Base-by-base conservation (phyloP, 2,329 filamentous ascomycete genomes). In the Chaetomiaceae sp. region DNA sequence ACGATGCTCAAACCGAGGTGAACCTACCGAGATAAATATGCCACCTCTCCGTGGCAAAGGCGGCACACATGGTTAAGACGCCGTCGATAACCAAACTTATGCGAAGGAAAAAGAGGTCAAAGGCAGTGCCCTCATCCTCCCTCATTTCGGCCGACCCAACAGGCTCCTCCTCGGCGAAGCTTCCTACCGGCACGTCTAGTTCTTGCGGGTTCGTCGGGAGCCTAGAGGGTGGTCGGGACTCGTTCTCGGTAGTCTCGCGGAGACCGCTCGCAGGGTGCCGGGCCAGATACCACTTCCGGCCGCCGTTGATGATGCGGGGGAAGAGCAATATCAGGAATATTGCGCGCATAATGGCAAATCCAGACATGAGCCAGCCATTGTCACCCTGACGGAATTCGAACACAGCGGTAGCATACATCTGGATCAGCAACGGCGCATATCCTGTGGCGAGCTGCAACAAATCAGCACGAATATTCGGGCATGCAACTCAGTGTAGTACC, bases 81-180 rank as follows among this genome's bases (percentile, higher is more conserved):
- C 83, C 83, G 59, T 89, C 85, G 0, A 82, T 70, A 0, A 87
- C 65, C 3, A 88, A 69, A 53, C 81, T 86, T 70, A 78, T 85
- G 3, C 81, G 74, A 3, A 85, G 71, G 59, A 87, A 88, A 31
- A 82, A 72, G 1, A 89, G 71, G 54, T 89, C 85, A 59, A 89
- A 89, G 0, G 68, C 72, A 40, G 75, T 79, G 0, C 73, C 76
- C 6, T 75, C 72, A 34, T 73, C 66, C 1, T 76, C 69, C 1
- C 69, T 66, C n/a, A 65, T 60, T 0, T 68, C 57, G 0, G 51
- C 46, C 7, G 65, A 52, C 0, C 62, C 58, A 0, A 70, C 62
- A 0, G 77, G 76, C 54, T 81, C 76, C 8, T 73, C 62, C 3
- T 74, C 74, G 0, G 64, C 61, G 49, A 72, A 68, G 5, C 70